Evolutionary conservation across 805 yeast species (phyloP).

Genomic region (Hanseniaspora pseudoguilliermondii): DNA sequence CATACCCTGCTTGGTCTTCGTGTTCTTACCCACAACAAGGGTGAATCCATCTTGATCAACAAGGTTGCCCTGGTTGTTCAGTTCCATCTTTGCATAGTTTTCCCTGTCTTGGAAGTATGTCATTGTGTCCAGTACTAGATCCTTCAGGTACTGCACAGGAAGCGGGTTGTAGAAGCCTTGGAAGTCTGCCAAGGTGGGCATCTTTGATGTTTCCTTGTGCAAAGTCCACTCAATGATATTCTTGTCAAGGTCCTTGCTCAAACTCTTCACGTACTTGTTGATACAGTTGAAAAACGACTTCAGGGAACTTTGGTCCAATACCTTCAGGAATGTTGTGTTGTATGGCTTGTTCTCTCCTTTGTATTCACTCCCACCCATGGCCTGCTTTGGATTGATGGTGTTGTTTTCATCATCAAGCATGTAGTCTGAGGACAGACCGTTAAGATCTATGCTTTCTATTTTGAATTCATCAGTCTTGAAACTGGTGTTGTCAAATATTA

Average conservation of each 20-base stretch:
- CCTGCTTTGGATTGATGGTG: slow-evolving; percentile 19
- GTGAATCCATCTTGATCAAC: slow-evolving; percentile 95
- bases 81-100: slow-evolving; percentile 41
- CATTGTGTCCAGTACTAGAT: slow-evolving; percentile 49
- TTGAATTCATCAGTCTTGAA: slow-evolving; percentile 34
- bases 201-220: slow-evolving; percentile 14
- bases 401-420: slow-evolving; percentile 6
- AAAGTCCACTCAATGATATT: slow-evolving; percentile 28
- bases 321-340: slow-evolving; percentile 59
- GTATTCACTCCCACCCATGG: slow-evolving; percentile 25
- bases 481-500: slow-evolving; percentile 40
- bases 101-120: slow-evolving; percentile 60
- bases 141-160: slow-evolving; percentile 40
- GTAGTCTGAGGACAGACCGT: slow-evolving; percentile 45
- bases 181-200: slow-evolving; percentile 33
- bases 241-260: slow-evolving; percentile 32
- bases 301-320: slow-evolving; percentile 53
- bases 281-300: slow-evolving; percentile 48
- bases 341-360: slow-evolving; percentile 44
- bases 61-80: slow-evolving; percentile 41
- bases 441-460: slow-evolving; percentile 39
- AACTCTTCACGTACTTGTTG: slow-evolving; percentile 41
- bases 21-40: slow-evolving; percentile 72
- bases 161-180: slow-evolving; percentile 31
- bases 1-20: slow-evolving; percentile 40